These are phyloP conservation scores for Arachnomyces sp. DNA, from an alignment of 2,329 filamentous ascomycete genomes.

Conservation along the genomic window DNA sequence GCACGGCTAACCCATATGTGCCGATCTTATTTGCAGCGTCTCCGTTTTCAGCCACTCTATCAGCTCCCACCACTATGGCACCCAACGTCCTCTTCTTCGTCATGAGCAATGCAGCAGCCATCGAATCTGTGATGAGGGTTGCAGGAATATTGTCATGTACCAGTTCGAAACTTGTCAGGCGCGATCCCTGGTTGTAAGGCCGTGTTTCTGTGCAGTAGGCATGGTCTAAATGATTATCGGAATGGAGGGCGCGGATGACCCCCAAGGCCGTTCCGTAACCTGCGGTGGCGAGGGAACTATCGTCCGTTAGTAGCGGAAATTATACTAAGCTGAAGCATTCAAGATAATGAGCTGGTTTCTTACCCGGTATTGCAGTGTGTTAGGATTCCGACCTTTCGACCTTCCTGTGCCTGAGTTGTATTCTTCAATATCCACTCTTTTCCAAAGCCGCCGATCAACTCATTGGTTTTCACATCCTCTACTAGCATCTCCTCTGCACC, in stretches of 20 bases:
- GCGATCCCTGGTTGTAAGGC: constrained; percentile 95
- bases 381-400: constrained; percentile 64
- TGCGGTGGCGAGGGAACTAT: constrained; percentile 84
- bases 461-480: constrained; percentile 81
- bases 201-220: constrained; percentile 96
- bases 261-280: constrained; percentile 96
- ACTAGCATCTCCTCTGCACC: constrained; percentile 80
- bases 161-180: constrained; percentile 93
- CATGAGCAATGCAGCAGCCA: constrained; percentile 79
- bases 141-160: constrained; percentile 86
- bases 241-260: constrained; percentile 77
- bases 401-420: constrained; percentile 40
- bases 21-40: constrained; percentile 99
- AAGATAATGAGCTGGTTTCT: constrained; percentile 12
- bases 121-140: constrained; percentile 90
- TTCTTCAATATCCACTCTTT: constrained; percentile 72
- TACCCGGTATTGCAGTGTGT: constrained; percentile 98
- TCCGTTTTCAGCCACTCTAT: constrained; percentile 90
- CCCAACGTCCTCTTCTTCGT: constrained; percentile 57
- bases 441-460: constrained; percentile 73
- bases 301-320: no score
- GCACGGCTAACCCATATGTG: constrained; percentile 86
- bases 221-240: constrained; percentile 60
- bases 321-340: no score
- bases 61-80: constrained; percentile 88